Conservation (phyloP, 2,329 filamentous ascomycete genomes). For the Stemphylium vesicarium region DNA sequence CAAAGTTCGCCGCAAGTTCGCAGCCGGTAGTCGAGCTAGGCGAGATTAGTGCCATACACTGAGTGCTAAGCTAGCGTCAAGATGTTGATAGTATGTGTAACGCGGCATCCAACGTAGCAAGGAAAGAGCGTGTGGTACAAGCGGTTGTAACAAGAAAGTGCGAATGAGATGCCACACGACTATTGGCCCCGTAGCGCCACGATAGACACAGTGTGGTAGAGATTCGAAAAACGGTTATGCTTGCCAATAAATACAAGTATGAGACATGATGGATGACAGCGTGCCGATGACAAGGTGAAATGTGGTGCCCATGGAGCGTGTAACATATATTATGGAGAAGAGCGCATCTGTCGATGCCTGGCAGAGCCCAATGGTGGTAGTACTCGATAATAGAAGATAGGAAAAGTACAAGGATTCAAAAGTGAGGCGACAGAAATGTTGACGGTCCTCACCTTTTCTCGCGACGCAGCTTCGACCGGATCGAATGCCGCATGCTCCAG, state of each 20-base stretch:
- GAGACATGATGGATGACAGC: neutral
- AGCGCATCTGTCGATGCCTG: slow-evolving; percentile 19
- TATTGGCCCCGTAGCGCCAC: neutral
- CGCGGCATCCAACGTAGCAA: neutral
- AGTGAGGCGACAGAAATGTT: neutral
- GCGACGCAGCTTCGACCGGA: slow-evolving; percentile 61
- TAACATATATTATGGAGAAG: slow-evolving; percentile 21
- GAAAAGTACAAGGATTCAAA: neutral
- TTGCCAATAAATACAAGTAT: neutral
- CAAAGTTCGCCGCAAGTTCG: slow-evolving; percentile 76
- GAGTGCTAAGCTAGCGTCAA: neutral
- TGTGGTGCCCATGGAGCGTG: neutral
- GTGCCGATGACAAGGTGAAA: neutral
- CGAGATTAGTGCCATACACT: slow-evolving; percentile 10
- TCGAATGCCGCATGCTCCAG: slow-evolving; percentile 67
- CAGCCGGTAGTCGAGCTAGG: slow-evolving; percentile 77
- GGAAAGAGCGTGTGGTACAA: neutral
- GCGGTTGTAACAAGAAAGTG: too few relatives aligned
- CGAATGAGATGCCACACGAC: neutral
- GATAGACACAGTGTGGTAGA: neutral
- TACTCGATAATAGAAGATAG: neutral
- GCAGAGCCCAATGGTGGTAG: slow-evolving; percentile 22
- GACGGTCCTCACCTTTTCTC: slow-evolving; percentile 64
- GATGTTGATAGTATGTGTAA: neutral
- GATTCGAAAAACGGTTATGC: neutral